Evolutionary conservation across 2,329 filamentous ascomycete species (phyloP).

Genomic region (Cytospora chrysosperma): DNA sequence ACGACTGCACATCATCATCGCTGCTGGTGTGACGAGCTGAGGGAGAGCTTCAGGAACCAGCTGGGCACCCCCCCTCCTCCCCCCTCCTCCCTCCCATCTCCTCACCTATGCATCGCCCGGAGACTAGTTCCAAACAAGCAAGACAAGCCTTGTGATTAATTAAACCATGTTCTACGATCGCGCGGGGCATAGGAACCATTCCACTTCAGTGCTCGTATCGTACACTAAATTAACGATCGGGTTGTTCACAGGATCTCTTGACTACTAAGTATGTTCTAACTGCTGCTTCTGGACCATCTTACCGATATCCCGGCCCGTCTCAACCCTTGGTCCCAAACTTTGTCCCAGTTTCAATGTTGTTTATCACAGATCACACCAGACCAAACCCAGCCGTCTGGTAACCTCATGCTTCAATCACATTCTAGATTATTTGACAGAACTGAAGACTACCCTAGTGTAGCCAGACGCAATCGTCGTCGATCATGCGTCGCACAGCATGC

Average conservation of each 20-base stretch:
- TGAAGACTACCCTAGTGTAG: not conserved
- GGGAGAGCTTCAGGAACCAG: not conserved
- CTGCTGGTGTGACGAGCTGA: too few relatives aligned
- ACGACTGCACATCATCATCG: too few relatives aligned
- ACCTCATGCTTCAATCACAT: not conserved
- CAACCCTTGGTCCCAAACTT: not conserved
- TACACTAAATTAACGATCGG: not conserved
- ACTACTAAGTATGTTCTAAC: too few relatives aligned
- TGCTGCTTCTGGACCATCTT: not conserved
- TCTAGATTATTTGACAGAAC: not conserved
- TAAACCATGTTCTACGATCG: not conserved
- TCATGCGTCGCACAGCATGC: not conserved
- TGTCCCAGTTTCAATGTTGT: too few relatives aligned
- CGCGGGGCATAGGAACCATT: not conserved
- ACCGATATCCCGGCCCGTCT: slow-evolving; percentile 6
- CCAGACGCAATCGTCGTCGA: not conserved
- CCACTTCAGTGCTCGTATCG: not conserved
- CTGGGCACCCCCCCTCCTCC: too few relatives aligned
- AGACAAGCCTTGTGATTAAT: not conserved
- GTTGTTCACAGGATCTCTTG: too few relatives aligned
- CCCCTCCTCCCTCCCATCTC: too few relatives aligned
- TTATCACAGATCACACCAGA: slow-evolving; percentile 4
- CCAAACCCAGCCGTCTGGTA: slow-evolving; percentile 14
- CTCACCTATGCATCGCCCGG: too few relatives aligned
- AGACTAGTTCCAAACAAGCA: too few relatives aligned